phyloP scores from a whole-genome alignment of 495 filamentous ascomycete species.

The Xylaria intraflava region DNA sequence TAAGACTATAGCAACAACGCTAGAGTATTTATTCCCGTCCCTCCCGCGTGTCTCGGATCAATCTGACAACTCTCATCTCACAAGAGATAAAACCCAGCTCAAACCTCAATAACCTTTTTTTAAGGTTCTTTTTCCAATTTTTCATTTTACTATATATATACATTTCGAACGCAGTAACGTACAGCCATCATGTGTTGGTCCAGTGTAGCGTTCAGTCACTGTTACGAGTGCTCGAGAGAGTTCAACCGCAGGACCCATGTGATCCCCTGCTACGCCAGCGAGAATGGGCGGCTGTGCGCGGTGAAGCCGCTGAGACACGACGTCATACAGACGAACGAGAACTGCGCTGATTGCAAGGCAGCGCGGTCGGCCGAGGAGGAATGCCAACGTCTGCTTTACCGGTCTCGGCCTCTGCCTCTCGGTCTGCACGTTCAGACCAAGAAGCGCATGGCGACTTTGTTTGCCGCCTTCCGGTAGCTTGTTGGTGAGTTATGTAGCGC shows the following conservation, averaged over 20 bases:
- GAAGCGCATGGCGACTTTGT: not conserved
- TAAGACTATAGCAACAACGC: too few relatives aligned
- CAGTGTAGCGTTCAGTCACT: not conserved
- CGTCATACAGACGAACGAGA: slow-evolving; percentile 2
- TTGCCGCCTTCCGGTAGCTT: not conserved
- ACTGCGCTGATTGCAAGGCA: slow-evolving; percentile 3
- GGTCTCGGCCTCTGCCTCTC: not conserved
- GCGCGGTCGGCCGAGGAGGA: not conserved
- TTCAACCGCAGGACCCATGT: not conserved
- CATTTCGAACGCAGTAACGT: too few relatives aligned
- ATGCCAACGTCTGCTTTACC: not conserved
- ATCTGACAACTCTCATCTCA: too few relatives aligned
- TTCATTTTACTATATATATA: not conserved
- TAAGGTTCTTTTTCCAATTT: too few relatives aligned
- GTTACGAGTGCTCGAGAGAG: slow-evolving; percentile 1
- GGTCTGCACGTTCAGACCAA: not conserved
- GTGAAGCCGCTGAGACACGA: not conserved
- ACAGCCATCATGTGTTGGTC: slow-evolving; percentile 9
- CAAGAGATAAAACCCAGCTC: too few relatives aligned
- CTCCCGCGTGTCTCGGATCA: too few relatives aligned
- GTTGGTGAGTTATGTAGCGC: too few relatives aligned
- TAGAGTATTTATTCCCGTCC: too few relatives aligned
- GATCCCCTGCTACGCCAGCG: not conserved
- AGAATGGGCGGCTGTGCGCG: not conserved
- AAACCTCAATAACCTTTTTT: too few relatives aligned